Evolutionary conservation across 306 rosid species (phyloP).

Genomic region (Glycyrrhiza uralensis): DNA sequence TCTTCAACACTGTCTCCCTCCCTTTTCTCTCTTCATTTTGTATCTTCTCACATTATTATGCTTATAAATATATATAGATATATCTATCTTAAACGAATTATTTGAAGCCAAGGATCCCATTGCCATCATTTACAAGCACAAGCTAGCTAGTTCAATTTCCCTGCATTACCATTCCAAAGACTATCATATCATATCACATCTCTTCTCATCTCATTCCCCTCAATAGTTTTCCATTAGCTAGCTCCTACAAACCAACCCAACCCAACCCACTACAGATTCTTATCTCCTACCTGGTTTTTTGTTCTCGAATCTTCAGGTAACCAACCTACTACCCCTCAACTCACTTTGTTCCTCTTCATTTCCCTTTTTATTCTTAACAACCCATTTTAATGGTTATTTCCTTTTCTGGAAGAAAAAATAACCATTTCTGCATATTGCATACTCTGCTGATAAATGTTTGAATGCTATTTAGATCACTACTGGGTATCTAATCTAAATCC

Average conservation of each 20-base stretch:
- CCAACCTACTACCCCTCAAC: background rate
- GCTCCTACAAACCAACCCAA: too few relatives aligned
- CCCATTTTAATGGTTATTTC: background rate
- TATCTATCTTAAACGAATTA: slow-evolving; percentile 19
- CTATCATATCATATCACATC: background rate
- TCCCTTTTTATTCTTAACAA: background rate
- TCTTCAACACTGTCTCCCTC: background rate
- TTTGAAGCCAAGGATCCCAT: slow-evolving; percentile 13
- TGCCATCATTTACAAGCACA: slow-evolving; percentile 8
- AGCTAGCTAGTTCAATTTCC: background rate
- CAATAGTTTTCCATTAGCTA: too few relatives aligned
- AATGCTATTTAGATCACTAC: background rate
- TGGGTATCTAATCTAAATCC: background rate
- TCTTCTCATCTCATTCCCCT: background rate
- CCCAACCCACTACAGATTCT: slow-evolving; percentile 4
- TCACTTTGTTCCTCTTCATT: background rate
- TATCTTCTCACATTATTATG: background rate
- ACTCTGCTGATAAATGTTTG: background rate
- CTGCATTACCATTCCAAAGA: background rate
- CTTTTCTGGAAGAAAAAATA: background rate
- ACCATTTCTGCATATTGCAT: slow-evolving; percentile 9
- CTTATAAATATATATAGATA: too few relatives aligned
- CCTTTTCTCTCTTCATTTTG: slow-evolving; percentile 9
- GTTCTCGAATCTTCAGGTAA: slow-evolving; percentile 45
- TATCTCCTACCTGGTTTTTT: slow-evolving; percentile 16